These are phyloP conservation scores for Russula earlei DNA, from an alignment of 768 basidiomycete genomes.

Conservation along the genomic window DNA sequence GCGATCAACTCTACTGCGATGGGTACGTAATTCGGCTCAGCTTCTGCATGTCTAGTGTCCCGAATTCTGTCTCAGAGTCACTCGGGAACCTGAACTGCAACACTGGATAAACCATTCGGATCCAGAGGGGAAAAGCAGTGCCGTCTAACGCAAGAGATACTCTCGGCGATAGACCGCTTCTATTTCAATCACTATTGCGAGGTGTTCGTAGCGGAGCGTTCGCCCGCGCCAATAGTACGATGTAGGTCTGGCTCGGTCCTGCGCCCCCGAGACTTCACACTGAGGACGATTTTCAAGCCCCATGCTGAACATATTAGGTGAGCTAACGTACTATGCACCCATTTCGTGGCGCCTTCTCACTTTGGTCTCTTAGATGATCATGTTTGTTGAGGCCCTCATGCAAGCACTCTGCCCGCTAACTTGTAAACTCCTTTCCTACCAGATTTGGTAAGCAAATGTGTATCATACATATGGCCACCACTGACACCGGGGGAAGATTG, in stretches of 20 bases:
- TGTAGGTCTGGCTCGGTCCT: slow-evolving; percentile 43
- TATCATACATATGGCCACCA: background rate
- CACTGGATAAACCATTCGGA: slow-evolving; percentile 67
- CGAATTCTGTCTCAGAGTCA: slow-evolving; percentile 39
- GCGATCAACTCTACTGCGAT: slow-evolving; percentile 89
- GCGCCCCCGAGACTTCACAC: background rate
- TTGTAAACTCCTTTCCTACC: background rate
- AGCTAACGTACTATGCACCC: slow-evolving; percentile 18
- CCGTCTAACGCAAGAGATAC: slow-evolving; percentile 63
- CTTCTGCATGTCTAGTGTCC: background rate
- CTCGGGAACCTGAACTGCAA: slow-evolving; percentile 81
- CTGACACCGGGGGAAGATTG: slow-evolving; percentile 40
- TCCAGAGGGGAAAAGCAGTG: slow-evolving; percentile 46
- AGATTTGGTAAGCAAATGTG: slow-evolving; percentile 10
- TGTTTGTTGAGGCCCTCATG: slow-evolving; percentile 33
- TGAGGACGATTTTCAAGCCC: slow-evolving; percentile 39
- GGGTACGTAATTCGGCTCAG: slow-evolving; percentile 39
- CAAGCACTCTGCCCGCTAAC: background rate
- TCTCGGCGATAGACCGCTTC: slow-evolving; percentile 70
- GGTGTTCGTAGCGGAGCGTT: slow-evolving; percentile 78
- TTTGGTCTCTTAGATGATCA: slow-evolving; percentile 54
- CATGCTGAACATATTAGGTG: slow-evolving; percentile 83
- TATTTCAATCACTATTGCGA: slow-evolving; percentile 90
- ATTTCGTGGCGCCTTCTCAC: background rate
- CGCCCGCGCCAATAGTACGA: slow-evolving; percentile 81